A percentile compares a stretch with the other conserved stretches of the same genome.
These are phyloP conservation scores for Helichrysum umbraculigerum DNA, from an alignment of 129 eudicot species.

Conservation along the genomic window DNA sequence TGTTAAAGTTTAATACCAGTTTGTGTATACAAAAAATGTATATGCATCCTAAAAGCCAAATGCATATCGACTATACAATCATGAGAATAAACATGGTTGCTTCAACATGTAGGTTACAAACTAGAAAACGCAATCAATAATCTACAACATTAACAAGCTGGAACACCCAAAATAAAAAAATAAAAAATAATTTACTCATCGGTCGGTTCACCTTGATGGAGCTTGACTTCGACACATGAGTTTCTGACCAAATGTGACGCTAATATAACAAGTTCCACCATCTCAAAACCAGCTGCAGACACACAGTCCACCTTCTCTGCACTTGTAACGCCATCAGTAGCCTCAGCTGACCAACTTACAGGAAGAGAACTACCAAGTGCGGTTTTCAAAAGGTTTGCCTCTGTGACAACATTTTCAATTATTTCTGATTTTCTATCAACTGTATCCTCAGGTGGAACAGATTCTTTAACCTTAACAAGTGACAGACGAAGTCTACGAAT, in stretches of 20 bases:
- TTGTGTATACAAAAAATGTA: conserved; percentile 8
- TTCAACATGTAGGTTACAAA: conserved; percentile 2
- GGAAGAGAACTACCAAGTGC: conserved; percentile 84
- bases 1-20: not conserved
- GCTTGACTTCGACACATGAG: conserved; percentile 17
- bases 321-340: conserved; percentile 31
- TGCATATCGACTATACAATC: not conserved
- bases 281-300: conserved; percentile 82
- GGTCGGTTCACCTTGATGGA: not conserved
- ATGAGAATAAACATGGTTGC: not conserved
- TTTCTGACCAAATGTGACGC: conserved; percentile 48
- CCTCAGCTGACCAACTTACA: conserved; percentile 69
- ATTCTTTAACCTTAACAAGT: conserved; percentile 67
- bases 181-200: not conserved
- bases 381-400: conserved; percentile 71
- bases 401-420: conserved; percentile 55
- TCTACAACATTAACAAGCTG: not conserved
- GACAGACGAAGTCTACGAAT: conserved; percentile 72
- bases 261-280: conserved; percentile 77
- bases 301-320: conserved; percentile 61
- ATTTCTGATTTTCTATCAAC: conserved; percentile 29
- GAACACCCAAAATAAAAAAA: not conserved
- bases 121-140: conserved; percentile 1
- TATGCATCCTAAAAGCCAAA: not conserved
- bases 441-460: conserved; percentile 30